Evolutionary conservation across 2,329 filamentous ascomycete species (phyloP).

Genomic region (Penicillium aurantiogriseum): DNA sequence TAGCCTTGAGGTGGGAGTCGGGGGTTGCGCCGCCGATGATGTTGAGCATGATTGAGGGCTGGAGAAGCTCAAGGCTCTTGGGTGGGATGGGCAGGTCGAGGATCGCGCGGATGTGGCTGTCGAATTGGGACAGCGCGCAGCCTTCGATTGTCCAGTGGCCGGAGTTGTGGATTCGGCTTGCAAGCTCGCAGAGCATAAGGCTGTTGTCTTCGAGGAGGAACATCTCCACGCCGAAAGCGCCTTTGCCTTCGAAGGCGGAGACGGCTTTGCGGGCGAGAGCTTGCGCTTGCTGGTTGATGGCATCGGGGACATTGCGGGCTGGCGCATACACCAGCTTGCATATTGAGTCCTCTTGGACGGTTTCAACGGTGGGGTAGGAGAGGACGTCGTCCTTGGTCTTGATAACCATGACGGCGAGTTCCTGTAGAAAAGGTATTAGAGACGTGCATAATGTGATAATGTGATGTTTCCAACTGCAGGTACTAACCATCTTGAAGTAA

Average conservation of each 20-base stretch:
- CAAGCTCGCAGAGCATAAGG: conserved; percentile 82
- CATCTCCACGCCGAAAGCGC: conserved; percentile 95
- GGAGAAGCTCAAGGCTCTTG: conserved; percentile 46
- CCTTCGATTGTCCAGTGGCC: conserved; percentile 96
- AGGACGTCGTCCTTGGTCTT: conserved; percentile 74
- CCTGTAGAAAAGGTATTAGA: conserved; percentile 40
- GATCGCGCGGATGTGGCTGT: conserved; percentile 83
- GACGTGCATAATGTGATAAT: background rate
- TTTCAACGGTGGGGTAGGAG: conserved; percentile 88
- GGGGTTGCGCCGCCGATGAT: conserved; percentile 59
- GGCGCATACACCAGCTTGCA: conserved; percentile 91
- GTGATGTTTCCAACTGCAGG: background rate
- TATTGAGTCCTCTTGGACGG: conserved; percentile 90
- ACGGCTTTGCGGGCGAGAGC: conserved; percentile 77
- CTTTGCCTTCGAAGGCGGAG: conserved; percentile 76
- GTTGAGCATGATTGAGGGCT: conserved; percentile 56
- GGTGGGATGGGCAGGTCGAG: conserved; percentile 65
- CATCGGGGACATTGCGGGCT: conserved; percentile 65
- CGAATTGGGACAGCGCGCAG: conserved; percentile 85
- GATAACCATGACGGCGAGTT: conserved; percentile 92
- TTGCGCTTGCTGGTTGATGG: conserved; percentile 65
- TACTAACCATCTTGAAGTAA: conserved; percentile 66
- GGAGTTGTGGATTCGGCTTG: conserved; percentile 81
- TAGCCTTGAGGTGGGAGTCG: conserved; percentile 60
- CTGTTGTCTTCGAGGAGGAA: conserved; percentile 74